These are phyloP conservation scores for Hygrophila difformis DNA, from an alignment of 257 asterid genomes.

Conservation along the genomic window DNA sequence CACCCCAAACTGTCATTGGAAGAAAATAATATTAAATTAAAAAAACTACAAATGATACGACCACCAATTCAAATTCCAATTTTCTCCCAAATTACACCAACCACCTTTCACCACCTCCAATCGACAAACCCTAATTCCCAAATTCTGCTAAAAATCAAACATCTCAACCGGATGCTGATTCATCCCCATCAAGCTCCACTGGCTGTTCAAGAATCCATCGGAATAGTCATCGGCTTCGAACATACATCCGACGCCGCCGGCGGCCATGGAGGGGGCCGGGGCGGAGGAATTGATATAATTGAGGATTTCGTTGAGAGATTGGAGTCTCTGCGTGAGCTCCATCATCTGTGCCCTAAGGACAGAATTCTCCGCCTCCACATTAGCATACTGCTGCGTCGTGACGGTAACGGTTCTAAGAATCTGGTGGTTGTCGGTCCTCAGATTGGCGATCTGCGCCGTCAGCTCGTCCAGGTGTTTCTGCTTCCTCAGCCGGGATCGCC, in stretches of 20 bases:
- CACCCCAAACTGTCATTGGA: no score
- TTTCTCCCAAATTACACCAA: no score
- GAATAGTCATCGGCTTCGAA: conserved; percentile 28
- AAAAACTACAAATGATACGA: no score
- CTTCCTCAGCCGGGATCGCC: conserved; percentile 80
- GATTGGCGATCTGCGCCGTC: conserved; percentile 35
- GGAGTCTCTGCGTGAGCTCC: conserved; percentile 62
- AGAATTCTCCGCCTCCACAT: conserved; percentile 63
- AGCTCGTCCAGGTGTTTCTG: conserved; percentile 77
- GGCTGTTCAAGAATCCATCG: conserved; percentile 31
- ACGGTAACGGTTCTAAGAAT: conserved; percentile 25
- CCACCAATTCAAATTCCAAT: no score
- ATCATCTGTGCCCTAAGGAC: conserved; percentile 65
- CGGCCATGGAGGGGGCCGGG: conserved; percentile 4
- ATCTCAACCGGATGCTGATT: conserved; percentile 57
- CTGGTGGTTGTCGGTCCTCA: conserved; percentile 46
- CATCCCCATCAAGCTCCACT: conserved; percentile 48
- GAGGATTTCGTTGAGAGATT: conserved; percentile 56
- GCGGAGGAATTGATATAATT: conserved; percentile 29
- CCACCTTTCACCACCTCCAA: conserved; percentile 7
- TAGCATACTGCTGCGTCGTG: conserved; percentile 37
- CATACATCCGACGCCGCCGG: conserved; percentile 15
- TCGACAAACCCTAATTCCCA: conserved; percentile 5
- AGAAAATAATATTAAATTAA: no score
- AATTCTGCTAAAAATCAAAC: conserved; percentile 36